phyloP scores from a whole-genome alignment of 1,139 yeast species.

The Zygosaccharomyces sapae region DNA sequence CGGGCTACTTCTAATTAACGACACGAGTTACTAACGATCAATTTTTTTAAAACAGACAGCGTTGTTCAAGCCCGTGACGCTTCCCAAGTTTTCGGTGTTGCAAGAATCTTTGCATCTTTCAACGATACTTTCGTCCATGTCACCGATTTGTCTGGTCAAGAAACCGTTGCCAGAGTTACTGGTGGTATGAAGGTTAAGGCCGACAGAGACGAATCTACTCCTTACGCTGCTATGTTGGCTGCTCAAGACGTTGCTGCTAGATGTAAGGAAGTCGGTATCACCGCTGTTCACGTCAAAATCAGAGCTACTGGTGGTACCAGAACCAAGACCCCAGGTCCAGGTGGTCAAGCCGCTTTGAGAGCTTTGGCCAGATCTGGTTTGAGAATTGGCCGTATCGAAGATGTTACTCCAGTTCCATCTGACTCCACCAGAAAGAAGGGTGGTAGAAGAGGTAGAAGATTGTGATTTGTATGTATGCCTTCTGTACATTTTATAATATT shows the following conservation, averaged over 20 bases:
- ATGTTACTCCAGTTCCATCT: conserved; percentile 99
- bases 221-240: conserved; percentile 99
- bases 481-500: conserved; percentile 8
- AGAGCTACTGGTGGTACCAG: conserved; percentile 99
- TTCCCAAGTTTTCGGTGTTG: conserved; percentile 99
- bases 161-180: conserved; percentile 99
- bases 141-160: conserved; percentile 99
- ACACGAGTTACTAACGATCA: conserved; percentile 2
- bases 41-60: conserved; percentile 11
- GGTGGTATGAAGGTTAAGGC: conserved; percentile 99
- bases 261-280: conserved; percentile 99
- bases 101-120: conserved; percentile 99
- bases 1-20: conserved; percentile 2
- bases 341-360: conserved; percentile 99
- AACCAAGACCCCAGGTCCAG: conserved; percentile 99
- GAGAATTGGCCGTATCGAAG: conserved; percentile 99
- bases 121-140: conserved; percentile 99
- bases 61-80: conserved; percentile 78
- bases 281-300: conserved; percentile 98
- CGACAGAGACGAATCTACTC: conserved; percentile 99
- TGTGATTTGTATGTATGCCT: conserved; percentile 44
- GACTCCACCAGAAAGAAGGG: conserved; percentile 99
- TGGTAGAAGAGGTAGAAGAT: conserved; percentile 99
- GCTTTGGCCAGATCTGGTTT: conserved; percentile 99
- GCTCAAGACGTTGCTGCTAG: conserved; percentile 99